These are phyloP conservation scores for Tothia fuscella DNA, from an alignment of 2,329 filamentous ascomycete species.

Conservation along the genomic window DNA sequence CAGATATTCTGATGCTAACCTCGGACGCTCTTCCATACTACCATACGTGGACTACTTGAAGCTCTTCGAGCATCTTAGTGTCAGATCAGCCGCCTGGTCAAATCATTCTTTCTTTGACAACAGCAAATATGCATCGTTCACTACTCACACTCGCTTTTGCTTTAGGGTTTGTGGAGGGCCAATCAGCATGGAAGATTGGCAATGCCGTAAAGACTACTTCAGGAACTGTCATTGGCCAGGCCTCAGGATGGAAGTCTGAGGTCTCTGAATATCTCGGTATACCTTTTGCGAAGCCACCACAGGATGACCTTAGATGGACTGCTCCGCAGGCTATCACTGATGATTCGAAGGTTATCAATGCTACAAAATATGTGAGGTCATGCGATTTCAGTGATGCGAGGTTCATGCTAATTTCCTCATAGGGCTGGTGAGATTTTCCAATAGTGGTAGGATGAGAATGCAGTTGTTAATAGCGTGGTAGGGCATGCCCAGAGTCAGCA, in stretches of 20 bases:
- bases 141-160: conserved; percentile 3
- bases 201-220: conserved; percentile 12
- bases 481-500: conserved; percentile 16
- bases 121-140: conserved; percentile 1
- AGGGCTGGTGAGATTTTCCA: neutral
- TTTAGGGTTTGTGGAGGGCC: neutral
- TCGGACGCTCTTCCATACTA: too few species aligned
- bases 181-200: neutral
- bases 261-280: conserved; percentile 13
- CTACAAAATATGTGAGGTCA: conserved; percentile 13
- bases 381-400: conserved; percentile 13
- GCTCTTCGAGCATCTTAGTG: too few species aligned
- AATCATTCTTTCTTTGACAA: too few species aligned
- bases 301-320: conserved; percentile 3
- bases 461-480: neutral
- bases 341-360: conserved; percentile 6
- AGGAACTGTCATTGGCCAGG: conserved; percentile 12
- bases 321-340: conserved; percentile 15
- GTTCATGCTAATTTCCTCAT: conserved; percentile 11
- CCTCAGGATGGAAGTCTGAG: conserved; percentile 9
- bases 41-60: too few species aligned
- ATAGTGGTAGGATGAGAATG: neutral
- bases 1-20: too few species aligned
- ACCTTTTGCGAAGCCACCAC: conserved; percentile 4
- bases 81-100: too few species aligned